Base-by-base conservation (phyloP, 192 early-diverging fungal genomes). In the Coemansia sp. region DNA sequence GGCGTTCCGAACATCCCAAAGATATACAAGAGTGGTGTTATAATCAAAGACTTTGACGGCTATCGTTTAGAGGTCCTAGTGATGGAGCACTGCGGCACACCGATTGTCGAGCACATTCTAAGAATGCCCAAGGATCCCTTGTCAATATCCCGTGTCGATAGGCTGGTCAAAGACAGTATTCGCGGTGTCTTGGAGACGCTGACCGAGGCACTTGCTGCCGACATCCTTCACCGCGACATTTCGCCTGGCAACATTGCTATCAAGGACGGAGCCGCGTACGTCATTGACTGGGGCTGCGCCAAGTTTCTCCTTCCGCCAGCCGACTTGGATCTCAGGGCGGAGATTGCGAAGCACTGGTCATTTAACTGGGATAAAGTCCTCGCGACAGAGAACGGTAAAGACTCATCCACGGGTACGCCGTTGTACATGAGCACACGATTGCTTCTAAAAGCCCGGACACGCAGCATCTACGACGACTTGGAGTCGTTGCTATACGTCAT, bases 181-280 rank as follows among this genome's bases (percentile, higher is more conserved):
- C 9, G 31, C 22, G 9, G 10, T 40, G 66, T 50, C 44, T 9
- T n/a, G 12, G 1, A 4, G 24, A 39, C 55, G 1, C 61, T 77
- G 10, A 41, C 49, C 12, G 33, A 65, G 3, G 75, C 75, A 4
- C 36, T 34, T 2, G 13, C 20, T 0, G 62, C 65, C 2, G 55
- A 67, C 15, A 52, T 75, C 6, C 62, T 78, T 4, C 76, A 78
- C 29, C 66, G 75, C 1, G 75, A 72, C 34, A 62, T 78, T 3
- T 78, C 70, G 5, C n/a, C 70, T 2, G 76, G 64, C 29, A 72
- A 70, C 58, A 66, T 78, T 31, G 55, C 62, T 1, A 47, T 78
- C 27, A 50, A 27, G 5, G 44, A 11, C 13, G 61, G 44, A 2
- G 2, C 33, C 1, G 53, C 46, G 2, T 12, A 39, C 0, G 29